Conservation (phyloP, 805 yeast species). For the Komagataella mondaviorum region DNA sequence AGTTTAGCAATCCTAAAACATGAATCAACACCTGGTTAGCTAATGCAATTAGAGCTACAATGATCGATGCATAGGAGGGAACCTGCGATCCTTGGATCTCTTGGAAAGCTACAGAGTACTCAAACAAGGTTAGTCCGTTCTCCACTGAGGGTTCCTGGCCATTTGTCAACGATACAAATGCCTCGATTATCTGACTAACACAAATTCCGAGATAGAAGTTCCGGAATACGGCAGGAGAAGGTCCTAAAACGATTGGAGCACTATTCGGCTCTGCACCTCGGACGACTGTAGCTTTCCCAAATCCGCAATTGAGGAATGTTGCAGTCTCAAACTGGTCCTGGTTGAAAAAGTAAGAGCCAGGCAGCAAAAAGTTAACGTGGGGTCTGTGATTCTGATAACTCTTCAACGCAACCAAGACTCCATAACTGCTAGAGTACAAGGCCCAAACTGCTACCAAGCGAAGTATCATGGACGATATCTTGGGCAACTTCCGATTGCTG, state of each 20-base stretch:
- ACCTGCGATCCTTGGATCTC: constrained; percentile 40
- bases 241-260: constrained; percentile 18
- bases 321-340: not conserved
- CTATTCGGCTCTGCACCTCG: not conserved
- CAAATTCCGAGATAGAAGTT: constrained; percentile 45
- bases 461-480: constrained; percentile 16
- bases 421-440: constrained; percentile 20
- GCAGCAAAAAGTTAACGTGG: constrained; percentile 4
- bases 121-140: constrained; percentile 60
- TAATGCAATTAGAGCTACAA: constrained; percentile 41
- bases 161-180: constrained; percentile 43
- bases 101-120: constrained; percentile 64
- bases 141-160: constrained; percentile 48
- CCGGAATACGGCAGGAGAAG: constrained; percentile 42
- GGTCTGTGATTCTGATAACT: constrained; percentile 7
- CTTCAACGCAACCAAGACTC: constrained; percentile 19
- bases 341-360: not conserved
- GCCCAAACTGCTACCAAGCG: constrained; percentile 23
- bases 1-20: constrained; percentile 40
- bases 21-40: constrained; percentile 51
- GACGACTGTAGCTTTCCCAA: constrained; percentile 9
- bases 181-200: constrained; percentile 49
- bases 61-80: constrained; percentile 40
- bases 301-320: constrained; percentile 9
- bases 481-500: constrained; percentile 18